Evolutionary conservation across 2,329 filamentous ascomycete genomes (phyloP).

Genomic region (Periglandula ipomoeae): DNA sequence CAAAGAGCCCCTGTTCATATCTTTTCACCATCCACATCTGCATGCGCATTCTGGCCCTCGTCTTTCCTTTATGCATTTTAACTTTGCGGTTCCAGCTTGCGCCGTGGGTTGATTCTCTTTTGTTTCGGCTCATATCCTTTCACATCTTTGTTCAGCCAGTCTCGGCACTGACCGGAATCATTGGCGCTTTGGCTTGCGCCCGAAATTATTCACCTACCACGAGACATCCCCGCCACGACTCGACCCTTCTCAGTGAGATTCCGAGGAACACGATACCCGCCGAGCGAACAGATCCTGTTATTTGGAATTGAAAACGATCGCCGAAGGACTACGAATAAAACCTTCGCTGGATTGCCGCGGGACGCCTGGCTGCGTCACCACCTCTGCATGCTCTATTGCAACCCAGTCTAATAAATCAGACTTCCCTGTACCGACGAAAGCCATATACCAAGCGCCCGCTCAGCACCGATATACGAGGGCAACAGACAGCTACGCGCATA

Average conservation of each 20-base stretch:
- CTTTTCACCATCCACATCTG: too few species aligned
- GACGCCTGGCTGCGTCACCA: background rate
- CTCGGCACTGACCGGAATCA: too few species aligned
- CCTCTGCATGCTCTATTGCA: background rate
- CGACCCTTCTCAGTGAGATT: too few species aligned
- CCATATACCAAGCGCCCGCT: background rate
- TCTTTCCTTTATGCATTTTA: background rate
- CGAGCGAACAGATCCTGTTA: background rate
- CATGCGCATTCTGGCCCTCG: too few species aligned
- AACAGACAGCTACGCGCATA: background rate
- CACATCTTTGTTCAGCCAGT: too few species aligned
- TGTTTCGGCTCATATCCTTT: too few species aligned
- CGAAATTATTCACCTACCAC: too few species aligned
- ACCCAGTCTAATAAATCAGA: background rate
- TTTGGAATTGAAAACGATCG: too few species aligned
- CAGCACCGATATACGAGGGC: background rate
- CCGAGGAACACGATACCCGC: background rate
- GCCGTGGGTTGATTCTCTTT: too few species aligned
- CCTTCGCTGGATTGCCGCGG: background rate
- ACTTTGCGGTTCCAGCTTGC: too few species aligned
- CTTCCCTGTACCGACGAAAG: background rate
- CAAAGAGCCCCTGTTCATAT: too few species aligned
- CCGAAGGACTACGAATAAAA: background rate
- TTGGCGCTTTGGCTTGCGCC: too few species aligned
- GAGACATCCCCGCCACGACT: background rate